These are phyloP conservation scores for Polyporus tsugae DNA, from an alignment of 1,284 basidiomycete genomes.

Conservation along the genomic window DNA sequence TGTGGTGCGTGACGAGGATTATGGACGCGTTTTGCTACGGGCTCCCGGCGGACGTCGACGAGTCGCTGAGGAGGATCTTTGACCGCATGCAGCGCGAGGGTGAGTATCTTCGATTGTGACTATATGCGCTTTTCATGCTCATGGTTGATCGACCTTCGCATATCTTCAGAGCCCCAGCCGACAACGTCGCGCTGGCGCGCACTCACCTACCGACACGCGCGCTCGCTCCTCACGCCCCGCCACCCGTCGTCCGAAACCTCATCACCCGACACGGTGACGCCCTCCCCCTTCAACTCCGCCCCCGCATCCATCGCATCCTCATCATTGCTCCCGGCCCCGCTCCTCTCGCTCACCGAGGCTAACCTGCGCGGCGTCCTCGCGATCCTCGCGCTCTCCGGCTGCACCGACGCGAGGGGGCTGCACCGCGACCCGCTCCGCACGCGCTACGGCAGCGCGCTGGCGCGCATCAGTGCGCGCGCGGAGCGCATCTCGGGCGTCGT, in stretches of 20 bases:
- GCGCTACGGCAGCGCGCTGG: constrained; percentile 41
- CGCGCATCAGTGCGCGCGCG: constrained; percentile 41
- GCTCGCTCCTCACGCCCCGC: constrained; percentile 35
- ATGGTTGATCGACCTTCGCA: neutral
- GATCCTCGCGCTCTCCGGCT: constrained; percentile 45
- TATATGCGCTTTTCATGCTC: neutral
- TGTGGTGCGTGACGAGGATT: constrained; percentile 45
- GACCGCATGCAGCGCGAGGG: constrained; percentile 46
- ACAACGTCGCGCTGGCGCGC: constrained; percentile 50
- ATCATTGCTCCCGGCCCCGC: constrained; percentile 24
- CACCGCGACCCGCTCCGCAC: constrained; percentile 42
- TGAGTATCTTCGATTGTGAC: constrained; percentile 28
- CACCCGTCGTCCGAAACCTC: constrained; percentile 29
- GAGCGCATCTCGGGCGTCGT: constrained; percentile 43
- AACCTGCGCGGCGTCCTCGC: constrained; percentile 46
- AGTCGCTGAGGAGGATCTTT: constrained; percentile 44
- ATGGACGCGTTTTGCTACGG: constrained; percentile 49
- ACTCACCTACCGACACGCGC: constrained; percentile 45
- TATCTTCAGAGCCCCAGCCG: constrained; percentile 44
- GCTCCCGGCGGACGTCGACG: constrained; percentile 44
- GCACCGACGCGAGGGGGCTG: constrained; percentile 41
- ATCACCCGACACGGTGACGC: constrained; percentile 32
- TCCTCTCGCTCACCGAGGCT: constrained; percentile 33
- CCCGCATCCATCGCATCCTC: constrained; percentile 31
- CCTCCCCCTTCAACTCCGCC: constrained; percentile 37